phyloP scores from a whole-genome alignment of 805 yeast genomes.

The Saturnispora silvae region DNA sequence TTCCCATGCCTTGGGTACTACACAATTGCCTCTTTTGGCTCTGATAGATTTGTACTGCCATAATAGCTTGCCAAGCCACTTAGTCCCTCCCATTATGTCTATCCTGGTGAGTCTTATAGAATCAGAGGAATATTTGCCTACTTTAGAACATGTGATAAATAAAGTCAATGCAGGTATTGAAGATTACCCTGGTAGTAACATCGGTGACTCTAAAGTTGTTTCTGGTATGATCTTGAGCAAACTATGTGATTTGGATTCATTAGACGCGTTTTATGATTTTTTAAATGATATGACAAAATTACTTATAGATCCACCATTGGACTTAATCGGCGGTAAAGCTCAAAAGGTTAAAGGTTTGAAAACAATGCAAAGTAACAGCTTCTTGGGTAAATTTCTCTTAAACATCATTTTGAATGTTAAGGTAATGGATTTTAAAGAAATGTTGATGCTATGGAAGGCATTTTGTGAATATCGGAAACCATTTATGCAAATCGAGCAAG shows the following conservation, averaged over 20 bases:
- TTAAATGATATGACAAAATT: slow-evolving; percentile 24
- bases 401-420: slow-evolving; percentile 31
- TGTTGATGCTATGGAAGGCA: slow-evolving; percentile 31
- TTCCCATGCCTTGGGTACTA: slow-evolving; percentile 39
- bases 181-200: slow-evolving; percentile 18
- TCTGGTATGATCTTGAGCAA: slow-evolving; percentile 7
- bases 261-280: slow-evolving; percentile 37
- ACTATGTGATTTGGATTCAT: slow-evolving; percentile 38
- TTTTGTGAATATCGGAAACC: slow-evolving; percentile 29
- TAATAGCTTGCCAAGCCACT: slow-evolving; percentile 28
- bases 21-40: slow-evolving; percentile 40
- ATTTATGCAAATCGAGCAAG: slow-evolving; percentile 12
- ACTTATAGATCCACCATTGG: slow-evolving; percentile 22
- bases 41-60: slow-evolving; percentile 38
- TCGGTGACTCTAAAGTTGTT: neutral
- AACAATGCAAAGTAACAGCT: slow-evolving; percentile 29
- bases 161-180: slow-evolving; percentile 18
- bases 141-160: slow-evolving; percentile 15
- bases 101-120: slow-evolving; percentile 35
- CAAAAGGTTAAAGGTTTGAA: slow-evolving; percentile 12
- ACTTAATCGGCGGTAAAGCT: slow-evolving; percentile 8
- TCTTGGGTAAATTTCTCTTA: slow-evolving; percentile 37
- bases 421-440: slow-evolving; percentile 38
- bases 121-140: slow-evolving; percentile 15
- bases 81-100: slow-evolving; percentile 30